These are phyloP conservation scores for Mollisia scopiformis DNA, from an alignment of 2,329 filamentous ascomycete genomes.

Conservation along the genomic window DNA sequence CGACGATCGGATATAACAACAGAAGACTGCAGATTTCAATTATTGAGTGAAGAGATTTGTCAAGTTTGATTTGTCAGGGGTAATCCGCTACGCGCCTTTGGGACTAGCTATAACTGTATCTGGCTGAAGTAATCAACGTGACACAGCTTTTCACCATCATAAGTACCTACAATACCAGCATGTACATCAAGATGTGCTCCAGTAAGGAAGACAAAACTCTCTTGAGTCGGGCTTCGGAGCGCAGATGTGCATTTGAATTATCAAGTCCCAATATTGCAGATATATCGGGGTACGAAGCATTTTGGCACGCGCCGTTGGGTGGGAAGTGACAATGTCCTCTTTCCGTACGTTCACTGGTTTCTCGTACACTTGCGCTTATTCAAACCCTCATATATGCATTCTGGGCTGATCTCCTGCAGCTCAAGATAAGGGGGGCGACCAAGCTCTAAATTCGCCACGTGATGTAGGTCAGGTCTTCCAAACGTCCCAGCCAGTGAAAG, in stretches of 20 bases:
- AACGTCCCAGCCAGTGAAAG: too few relatives aligned
- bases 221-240: background rate
- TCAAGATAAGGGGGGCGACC: background rate
- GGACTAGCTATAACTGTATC: background rate
- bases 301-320: too few relatives aligned
- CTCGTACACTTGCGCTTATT: background rate
- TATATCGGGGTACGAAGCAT: too few relatives aligned
- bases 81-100: background rate
- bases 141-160: background rate
- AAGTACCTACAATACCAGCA: too few relatives aligned
- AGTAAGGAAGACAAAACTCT: background rate
- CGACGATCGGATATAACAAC: background rate
- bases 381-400: background rate
- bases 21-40: background rate
- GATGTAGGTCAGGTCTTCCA: too few relatives aligned
- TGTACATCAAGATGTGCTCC: background rate
- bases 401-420: background rate
- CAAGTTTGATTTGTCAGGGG: background rate
- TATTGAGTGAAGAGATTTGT: background rate
- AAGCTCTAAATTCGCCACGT: background rate
- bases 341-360: background rate
- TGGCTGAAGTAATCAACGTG: background rate
- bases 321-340: background rate
- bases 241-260: background rate
- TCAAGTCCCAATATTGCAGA: too few relatives aligned